Evolutionary conservation across 1,284 basidiomycete species (phyloP).

Genomic region (Rhodotorula sp.): DNA sequence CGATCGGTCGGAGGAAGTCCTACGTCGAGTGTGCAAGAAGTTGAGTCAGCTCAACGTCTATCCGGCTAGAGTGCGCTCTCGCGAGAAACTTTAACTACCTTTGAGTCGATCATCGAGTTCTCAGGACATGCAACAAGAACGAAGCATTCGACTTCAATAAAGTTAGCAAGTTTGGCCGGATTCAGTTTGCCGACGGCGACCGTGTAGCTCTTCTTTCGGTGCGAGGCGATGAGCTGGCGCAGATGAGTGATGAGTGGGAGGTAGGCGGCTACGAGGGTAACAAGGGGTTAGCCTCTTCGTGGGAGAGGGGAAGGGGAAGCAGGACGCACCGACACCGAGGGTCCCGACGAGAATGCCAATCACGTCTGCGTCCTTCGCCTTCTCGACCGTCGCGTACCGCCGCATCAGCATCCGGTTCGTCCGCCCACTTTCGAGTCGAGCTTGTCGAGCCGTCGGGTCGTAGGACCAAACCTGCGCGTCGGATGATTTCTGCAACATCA

Average conservation of each 20-base stretch:
- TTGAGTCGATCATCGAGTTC: slow-evolving; percentile 82
- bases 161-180: slow-evolving; percentile 93
- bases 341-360: slow-evolving; percentile 95
- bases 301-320: slow-evolving; percentile 10
- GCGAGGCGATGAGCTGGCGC: slow-evolving; percentile 62
- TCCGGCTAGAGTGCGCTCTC: not conserved
- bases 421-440: slow-evolving; percentile 60
- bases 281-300: not conserved
- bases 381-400: slow-evolving; percentile 82
- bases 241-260: slow-evolving; percentile 76
- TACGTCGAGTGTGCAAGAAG: slow-evolving; percentile 45
- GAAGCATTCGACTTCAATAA: slow-evolving; percentile 94
- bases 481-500: slow-evolving; percentile 25
- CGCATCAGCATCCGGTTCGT: slow-evolving; percentile 84
- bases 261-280: slow-evolving; percentile 63
- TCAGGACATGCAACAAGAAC: slow-evolving; percentile 93
- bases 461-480: slow-evolving; percentile 67
- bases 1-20: slow-evolving; percentile 86
- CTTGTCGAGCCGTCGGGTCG: slow-evolving; percentile 59
- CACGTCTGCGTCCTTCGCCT: slow-evolving; percentile 86
- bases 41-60: not conserved
- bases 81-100: slow-evolving; percentile 53
- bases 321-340: slow-evolving; percentile 72
- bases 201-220: slow-evolving; percentile 86
- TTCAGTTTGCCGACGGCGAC: slow-evolving; percentile 94